A percentile compares a stretch with the other conserved stretches of the same genome.
These are phyloP conservation scores for Paecilomyces dactylethromorphus DNA, from an alignment of 2,329 filamentous ascomycete species.

Conservation along the genomic window DNA sequence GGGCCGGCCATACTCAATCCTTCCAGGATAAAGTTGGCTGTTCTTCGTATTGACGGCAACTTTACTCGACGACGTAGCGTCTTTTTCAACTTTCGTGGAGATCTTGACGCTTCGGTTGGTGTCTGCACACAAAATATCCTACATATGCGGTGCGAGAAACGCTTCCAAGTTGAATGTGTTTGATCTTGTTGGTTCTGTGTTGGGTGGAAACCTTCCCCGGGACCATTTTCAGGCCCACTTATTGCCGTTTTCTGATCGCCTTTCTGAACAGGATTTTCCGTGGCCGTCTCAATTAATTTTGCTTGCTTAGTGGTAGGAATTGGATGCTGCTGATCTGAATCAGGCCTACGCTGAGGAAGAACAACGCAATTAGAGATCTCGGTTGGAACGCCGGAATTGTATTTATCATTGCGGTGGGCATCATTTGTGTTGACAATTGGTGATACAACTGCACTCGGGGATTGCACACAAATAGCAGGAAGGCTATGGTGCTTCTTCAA, in stretches of 20 bases:
- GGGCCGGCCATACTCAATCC: not conserved
- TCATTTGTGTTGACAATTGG: not conserved
- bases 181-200: not conserved
- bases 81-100: not conserved
- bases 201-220: not conserved
- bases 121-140: not conserved
- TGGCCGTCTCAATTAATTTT: not conserved
- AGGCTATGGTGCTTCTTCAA: not conserved
- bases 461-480: not conserved
- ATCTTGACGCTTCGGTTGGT: not conserved
- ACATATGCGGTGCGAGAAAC: not conserved
- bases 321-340: not conserved
- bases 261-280: not conserved
- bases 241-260: not conserved
- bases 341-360: not conserved
- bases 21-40: not conserved
- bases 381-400: not conserved
- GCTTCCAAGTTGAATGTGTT: not conserved
- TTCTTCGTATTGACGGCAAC: not conserved
- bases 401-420: not conserved
- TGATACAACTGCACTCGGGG: not conserved
- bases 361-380: not conserved
- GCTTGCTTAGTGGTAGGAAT: no score
- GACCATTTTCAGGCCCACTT: not conserved
- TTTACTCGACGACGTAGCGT: not conserved